A percentile compares a stretch with the other conserved stretches of the same genome.
phyloP scores from a whole-genome alignment of 306 rosid genomes.

The Cicer cuneatum region DNA sequence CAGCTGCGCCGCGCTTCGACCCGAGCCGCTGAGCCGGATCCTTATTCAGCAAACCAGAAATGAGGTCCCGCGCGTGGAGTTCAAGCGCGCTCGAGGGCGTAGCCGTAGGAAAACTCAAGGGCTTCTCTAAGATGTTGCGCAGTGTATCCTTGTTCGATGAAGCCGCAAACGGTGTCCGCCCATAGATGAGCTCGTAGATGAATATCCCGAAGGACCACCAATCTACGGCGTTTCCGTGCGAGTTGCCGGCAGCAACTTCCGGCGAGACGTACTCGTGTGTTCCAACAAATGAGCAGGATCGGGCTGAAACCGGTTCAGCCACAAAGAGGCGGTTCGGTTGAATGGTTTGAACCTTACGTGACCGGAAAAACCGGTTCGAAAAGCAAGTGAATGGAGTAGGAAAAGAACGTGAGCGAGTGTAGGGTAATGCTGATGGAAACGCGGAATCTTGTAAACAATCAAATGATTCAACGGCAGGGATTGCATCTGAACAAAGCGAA shows the following conservation, averaged over 20 bases:
- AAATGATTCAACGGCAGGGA: conserved; percentile 87
- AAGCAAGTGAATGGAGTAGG: conserved; percentile 65
- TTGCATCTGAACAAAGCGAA: conserved; percentile 81
- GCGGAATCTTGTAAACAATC: conserved; percentile 49
- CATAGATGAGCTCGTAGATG: conserved; percentile 85
- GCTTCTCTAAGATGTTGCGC: conserved; percentile 67
- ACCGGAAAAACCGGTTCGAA: conserved; percentile 62
- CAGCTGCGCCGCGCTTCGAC: conserved; percentile 93
- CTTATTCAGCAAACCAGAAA: conserved; percentile 61
- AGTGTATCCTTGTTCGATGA: conserved; percentile 72
- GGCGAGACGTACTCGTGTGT: conserved; percentile 97
- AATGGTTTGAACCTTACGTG: conserved; percentile 66
- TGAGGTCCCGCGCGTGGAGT: conserved; percentile 76
- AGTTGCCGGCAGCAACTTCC: conserved; percentile 82
- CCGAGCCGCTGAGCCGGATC: conserved; percentile 80
- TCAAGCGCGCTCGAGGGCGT: conserved; percentile 61
- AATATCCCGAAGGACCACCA: conserved; percentile 98
- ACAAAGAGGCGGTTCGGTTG: conserved; percentile 80
- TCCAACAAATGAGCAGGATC: conserved; percentile 90
- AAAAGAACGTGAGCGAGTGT: conserved; percentile 50
- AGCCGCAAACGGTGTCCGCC: conserved; percentile 87
- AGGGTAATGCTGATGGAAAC: conserved; percentile 40
- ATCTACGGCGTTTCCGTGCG: conserved; percentile 97
- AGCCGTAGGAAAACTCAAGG: conserved; percentile 64
- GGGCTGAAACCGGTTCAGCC: conserved; percentile 87